These are phyloP conservation scores for Euptelea pleiosperma DNA, from an alignment of 164 flowering plant genomes.

Conservation along the genomic window DNA sequence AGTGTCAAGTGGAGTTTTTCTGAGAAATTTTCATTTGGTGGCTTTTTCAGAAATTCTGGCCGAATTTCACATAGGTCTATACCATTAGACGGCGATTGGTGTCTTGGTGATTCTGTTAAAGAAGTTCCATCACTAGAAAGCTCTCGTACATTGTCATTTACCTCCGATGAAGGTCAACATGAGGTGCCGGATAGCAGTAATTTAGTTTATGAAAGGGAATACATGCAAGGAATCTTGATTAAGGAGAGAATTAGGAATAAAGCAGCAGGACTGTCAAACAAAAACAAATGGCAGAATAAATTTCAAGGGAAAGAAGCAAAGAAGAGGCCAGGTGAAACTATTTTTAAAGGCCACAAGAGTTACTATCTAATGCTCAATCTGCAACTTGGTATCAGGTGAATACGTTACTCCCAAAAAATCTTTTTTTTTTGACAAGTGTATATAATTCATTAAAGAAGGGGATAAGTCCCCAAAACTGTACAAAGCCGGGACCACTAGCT, in stretches of 20 bases:
- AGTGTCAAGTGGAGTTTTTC: constrained; percentile 48
- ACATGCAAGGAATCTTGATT: constrained; percentile 85
- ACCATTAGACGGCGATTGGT: constrained; percentile 32
- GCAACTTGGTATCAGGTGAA: constrained; percentile 95
- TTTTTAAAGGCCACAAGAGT: constrained; percentile 52
- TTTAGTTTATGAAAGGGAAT: constrained; percentile 75
- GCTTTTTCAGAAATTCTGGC: constrained; percentile 37
- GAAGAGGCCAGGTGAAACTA: constrained; percentile 41
- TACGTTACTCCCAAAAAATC: not conserved
- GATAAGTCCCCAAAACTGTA: too few relatives aligned
- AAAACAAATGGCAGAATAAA: constrained; percentile 34
- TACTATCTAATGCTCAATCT: constrained; percentile 78
- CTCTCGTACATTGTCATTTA: constrained; percentile 23
- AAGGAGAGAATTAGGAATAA: constrained; percentile 44
- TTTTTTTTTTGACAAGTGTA: too few relatives aligned
- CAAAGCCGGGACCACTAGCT: too few relatives aligned
- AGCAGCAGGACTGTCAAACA: constrained; percentile 22
- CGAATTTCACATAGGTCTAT: constrained; percentile 40
- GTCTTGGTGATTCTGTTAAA: constrained; percentile 24
- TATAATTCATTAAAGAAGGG: too few relatives aligned
- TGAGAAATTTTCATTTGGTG: constrained; percentile 36
- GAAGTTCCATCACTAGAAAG: constrained; percentile 32
- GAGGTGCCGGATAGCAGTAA: constrained; percentile 28
- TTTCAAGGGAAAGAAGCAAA: constrained; percentile 36
- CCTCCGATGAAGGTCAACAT: constrained; percentile 32